Evolutionary conservation across 225 moss, liverwort and hornwort genomes (phyloP), one percentile per base, ranked within the genome.

Genomic region (Pleurozium schreberi): DNA sequence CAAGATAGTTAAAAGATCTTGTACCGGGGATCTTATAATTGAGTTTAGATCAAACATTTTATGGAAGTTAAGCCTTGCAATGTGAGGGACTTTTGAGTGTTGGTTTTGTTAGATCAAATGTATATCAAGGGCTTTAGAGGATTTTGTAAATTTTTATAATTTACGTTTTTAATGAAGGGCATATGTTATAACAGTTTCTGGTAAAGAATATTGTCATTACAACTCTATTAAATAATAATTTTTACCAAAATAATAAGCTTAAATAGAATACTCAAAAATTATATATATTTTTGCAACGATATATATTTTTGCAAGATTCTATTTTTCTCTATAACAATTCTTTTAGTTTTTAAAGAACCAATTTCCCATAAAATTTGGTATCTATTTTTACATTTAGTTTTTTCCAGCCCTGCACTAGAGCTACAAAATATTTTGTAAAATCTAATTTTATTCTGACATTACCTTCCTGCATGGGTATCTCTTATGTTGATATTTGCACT

Each of bases 391-490:
- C 27, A 43, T 28, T 43, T 42, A 16, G 8, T 73, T 70, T 34
- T 76, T 5, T 2, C 9, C 14, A 52, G 22, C 3, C 21, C 0
- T 34, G 8, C 1, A 0, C 5, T 3, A 21, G 3, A 75, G 8
- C 34, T 50, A 52, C 8, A 34, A 50, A 50, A 50, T 21, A 34
- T 75, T 18, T 11, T 18, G 0, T 30, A 19, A 52, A 26, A 14
- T 43, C 3, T 42, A 25, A 8, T 85, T 43, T 45, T 14, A 18
- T 1, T 47, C 22, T 79, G 10, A 42, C 70, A 42, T 12, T 90
- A 93, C 97, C 98, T 99, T 85, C 97, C 97, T 19, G 96, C 94
- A 82, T 99, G 96, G 42, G 96, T 90, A 83, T 99, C 98, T 65
- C 90, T 90, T 11, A 73, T 60, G 49, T 96, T 93, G 30, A 99